Evolutionary conservation across 2,329 filamentous ascomycete species (phyloP).

Genomic region (Polychaeton citri): DNA sequence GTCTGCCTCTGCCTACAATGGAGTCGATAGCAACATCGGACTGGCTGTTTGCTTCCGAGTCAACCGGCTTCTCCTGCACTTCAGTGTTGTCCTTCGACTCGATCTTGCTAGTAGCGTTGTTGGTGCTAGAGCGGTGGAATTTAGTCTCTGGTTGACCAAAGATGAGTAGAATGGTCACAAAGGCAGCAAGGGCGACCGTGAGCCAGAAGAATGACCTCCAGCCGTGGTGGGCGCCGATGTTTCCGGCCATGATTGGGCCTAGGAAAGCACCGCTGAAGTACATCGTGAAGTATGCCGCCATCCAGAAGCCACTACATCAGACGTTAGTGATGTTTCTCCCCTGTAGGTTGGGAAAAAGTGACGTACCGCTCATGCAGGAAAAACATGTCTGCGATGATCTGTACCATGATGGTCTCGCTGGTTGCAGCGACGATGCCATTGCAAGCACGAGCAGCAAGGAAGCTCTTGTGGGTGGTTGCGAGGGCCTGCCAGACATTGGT

Average conservation of each 20-base stretch:
- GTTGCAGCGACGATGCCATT: conserved; percentile 31
- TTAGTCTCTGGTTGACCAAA: conserved; percentile 31
- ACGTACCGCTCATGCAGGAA: conserved; percentile 30
- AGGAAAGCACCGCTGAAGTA: conserved; percentile 31
- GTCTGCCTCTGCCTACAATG: conserved; percentile 22
- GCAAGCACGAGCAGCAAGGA: conserved; percentile 30
- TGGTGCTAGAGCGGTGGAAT: conserved; percentile 20
- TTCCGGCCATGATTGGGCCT: conserved; percentile 30
- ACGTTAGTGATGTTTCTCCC: conserved; percentile 9
- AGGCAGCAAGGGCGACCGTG: conserved; percentile 25
- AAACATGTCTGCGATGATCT: conserved; percentile 33
- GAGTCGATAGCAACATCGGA: conserved; percentile 6
- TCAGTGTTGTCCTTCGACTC: conserved; percentile 8
- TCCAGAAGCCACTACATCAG: conserved; percentile 6
- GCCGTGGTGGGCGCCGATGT: conserved; percentile 27
- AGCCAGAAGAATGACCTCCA: conserved; percentile 37
- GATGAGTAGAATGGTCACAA: conserved; percentile 26
- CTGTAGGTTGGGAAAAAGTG: conserved; percentile 27
- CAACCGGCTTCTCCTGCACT: conserved; percentile 16
- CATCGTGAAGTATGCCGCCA: conserved; percentile 20
- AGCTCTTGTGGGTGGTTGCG: conserved; percentile 27
- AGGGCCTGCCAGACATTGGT: conserved; percentile 32
- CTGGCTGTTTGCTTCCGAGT: conserved; percentile 15
- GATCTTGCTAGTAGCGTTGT: conserved; percentile 1
- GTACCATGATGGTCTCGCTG: conserved; percentile 29